Base-by-base conservation (phyloP, 352 stramenopile species). In the Pythium angustatum region DNA sequence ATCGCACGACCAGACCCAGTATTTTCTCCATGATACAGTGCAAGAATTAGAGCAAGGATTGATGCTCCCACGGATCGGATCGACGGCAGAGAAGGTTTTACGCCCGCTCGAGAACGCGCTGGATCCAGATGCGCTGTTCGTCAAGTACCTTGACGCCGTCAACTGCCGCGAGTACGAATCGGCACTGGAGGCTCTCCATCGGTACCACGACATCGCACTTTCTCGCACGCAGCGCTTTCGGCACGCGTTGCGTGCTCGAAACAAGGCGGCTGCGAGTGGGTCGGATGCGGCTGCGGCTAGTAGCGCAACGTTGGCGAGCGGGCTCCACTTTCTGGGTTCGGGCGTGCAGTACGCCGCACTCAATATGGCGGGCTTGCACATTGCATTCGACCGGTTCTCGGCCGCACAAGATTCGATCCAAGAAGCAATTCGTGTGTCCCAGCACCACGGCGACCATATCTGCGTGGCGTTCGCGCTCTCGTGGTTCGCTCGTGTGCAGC, bases 131-230 rank as follows among this genome's bases (percentile, higher is more conserved):
- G 81, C 79, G 24, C 62, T 90, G n/a, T 98, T 96, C 62, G 81
- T 93, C 21, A 73, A 79, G 33, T 98, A 96, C 66, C 66, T 97
- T 28, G 87, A 91, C 40, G 94, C 79, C 45, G 70, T 98, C 14
- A 72, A 84, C 45, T 64, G 85, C 27, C 80, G 85, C 34, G 86
- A 98, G 59, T 96, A 96, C 59, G 81, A 91, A 36, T 77, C 75
- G 17, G 92, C 94, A 22, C 66, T 98, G 5, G 88, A 97, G 58
- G 86, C 78, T 27, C 77, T 98, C n/a, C 93, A 98, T 62, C 79
- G 89, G 57, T 98, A 98, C 64, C 96, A 98, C 74, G 94, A 98
- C 58, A 85, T 97, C 55, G 78, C 87, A 10, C 88, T 96, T 31
- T 34, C 62, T 2, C 28, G 28, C 10, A 64, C 52, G 14, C 58